Evolutionary conservation across 345 rosid species (phyloP).

Genomic region (Camelina hispida): DNA sequence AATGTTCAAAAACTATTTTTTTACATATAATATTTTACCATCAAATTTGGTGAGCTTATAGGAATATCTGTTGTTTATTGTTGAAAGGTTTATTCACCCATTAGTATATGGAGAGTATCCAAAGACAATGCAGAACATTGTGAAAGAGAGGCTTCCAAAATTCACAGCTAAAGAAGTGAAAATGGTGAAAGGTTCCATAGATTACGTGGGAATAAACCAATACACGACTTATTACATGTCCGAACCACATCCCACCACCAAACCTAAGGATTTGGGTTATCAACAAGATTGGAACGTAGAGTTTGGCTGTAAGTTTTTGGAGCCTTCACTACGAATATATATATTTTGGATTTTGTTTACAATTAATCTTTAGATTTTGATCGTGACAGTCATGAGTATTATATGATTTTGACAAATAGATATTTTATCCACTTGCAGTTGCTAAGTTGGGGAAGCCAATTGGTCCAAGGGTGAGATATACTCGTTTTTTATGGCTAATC

Average conservation of each 20-base stretch:
- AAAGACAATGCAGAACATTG: slow-evolving; percentile 78
- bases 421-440: slow-evolving; percentile 48
- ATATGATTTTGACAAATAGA: not conserved
- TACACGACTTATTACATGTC: slow-evolving; percentile 80
- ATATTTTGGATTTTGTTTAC: not conserved
- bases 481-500: not conserved
- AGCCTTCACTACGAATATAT: not conserved
- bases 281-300: slow-evolving; percentile 92
- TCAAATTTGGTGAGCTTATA: not conserved
- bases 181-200: slow-evolving; percentile 92
- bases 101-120: slow-evolving; percentile 93
- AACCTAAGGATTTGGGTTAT: slow-evolving; percentile 65
- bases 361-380: not conserved
- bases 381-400: not conserved
- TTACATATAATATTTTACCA: not conserved
- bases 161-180: slow-evolving; percentile 74
- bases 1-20: not conserved
- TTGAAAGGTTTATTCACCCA: slow-evolving; percentile 86
- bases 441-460: slow-evolving; percentile 67
- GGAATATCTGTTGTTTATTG: not conserved
- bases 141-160: slow-evolving; percentile 77
- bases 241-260: slow-evolving; percentile 56
- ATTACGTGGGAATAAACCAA: slow-evolving; percentile 90
- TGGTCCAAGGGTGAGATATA: slow-evolving; percentile 70
- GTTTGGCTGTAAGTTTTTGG: slow-evolving; percentile 68